phyloP scores from a whole-genome alignment of 1,139 yeast species.

The Meyerozyma guilliermondii region DNA sequence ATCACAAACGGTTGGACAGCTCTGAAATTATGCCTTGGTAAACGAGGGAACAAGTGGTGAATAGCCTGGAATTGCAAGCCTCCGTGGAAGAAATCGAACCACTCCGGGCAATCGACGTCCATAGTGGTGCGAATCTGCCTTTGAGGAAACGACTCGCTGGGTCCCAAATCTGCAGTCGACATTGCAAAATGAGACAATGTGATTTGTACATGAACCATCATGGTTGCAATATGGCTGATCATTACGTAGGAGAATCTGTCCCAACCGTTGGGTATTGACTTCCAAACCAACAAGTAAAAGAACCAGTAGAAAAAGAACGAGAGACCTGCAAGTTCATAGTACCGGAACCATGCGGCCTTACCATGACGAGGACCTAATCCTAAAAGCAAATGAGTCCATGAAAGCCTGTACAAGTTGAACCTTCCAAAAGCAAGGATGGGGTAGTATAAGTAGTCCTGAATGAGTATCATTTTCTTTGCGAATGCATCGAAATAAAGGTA shows the following conservation, averaged over 20 bases:
- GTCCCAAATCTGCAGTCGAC: constrained; percentile 85
- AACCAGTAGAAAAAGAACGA: constrained; percentile 72
- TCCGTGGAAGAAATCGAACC: constrained; percentile 90
- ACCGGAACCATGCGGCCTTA: constrained; percentile 81
- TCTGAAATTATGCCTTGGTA: constrained; percentile 84
- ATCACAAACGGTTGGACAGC: constrained; percentile 67
- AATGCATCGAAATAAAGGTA: constrained; percentile 60
- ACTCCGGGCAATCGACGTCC: constrained; percentile 93
- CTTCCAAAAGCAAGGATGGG: constrained; percentile 80
- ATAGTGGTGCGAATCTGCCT: constrained; percentile 85
- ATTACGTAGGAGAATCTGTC: constrained; percentile 55
- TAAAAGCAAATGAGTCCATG: constrained; percentile 67
- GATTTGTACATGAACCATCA: constrained; percentile 90
- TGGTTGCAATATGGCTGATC: constrained; percentile 75
- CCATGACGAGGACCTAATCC: constrained; percentile 77
- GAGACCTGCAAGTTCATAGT: constrained; percentile 69
- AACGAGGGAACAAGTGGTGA: constrained; percentile 84
- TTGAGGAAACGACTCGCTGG: constrained; percentile 74
- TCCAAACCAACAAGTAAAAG: constrained; percentile 58
- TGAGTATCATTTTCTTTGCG: constrained; percentile 52
- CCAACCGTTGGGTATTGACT: constrained; percentile 45
- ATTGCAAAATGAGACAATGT: constrained; percentile 88
- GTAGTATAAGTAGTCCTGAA: constrained; percentile 71
- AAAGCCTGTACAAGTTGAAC: constrained; percentile 74
- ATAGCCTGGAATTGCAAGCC: constrained; percentile 90